Evolutionary conservation across 306 rosid genomes (phyloP).

Genomic region (Acacia melanoxylon): DNA sequence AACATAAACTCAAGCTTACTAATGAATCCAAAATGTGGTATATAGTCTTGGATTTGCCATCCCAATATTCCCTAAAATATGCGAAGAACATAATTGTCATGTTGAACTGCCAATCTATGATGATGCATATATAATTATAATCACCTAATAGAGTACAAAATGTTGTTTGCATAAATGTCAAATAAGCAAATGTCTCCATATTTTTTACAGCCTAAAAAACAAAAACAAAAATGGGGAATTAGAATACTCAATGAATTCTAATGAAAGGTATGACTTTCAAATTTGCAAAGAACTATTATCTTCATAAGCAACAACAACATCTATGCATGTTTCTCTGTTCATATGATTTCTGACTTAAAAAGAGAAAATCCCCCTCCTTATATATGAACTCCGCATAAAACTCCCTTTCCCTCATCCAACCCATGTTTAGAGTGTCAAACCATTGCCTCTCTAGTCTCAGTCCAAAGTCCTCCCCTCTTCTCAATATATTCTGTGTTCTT

Average conservation of each 20-base stretch:
- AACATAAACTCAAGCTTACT: background rate
- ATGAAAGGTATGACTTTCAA: background rate
- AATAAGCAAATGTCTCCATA: background rate
- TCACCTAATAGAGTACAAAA: background rate
- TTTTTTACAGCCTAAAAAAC: background rate
- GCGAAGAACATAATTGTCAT: background rate
- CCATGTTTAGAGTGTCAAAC: background rate
- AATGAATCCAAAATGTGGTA: conserved; percentile 2
- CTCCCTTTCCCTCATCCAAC: background rate
- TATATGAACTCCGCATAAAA: background rate
- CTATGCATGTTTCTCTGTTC: background rate
- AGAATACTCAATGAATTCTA: background rate
- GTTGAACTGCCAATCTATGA: background rate
- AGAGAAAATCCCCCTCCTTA: background rate
- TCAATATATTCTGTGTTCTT: background rate
- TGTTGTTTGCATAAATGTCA: background rate
- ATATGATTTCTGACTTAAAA: background rate
- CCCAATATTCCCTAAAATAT: background rate
- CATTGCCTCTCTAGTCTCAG: background rate
- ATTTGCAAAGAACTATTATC: background rate
- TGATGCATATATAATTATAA: background rate
- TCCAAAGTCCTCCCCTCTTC: background rate
- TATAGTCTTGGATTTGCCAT: background rate
- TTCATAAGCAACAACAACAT: background rate
- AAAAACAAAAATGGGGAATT: too few species aligned